Evolutionary conservation across 2,329 filamentous ascomycete genomes (phyloP).

Genomic region (Calonectria honghensis): DNA sequence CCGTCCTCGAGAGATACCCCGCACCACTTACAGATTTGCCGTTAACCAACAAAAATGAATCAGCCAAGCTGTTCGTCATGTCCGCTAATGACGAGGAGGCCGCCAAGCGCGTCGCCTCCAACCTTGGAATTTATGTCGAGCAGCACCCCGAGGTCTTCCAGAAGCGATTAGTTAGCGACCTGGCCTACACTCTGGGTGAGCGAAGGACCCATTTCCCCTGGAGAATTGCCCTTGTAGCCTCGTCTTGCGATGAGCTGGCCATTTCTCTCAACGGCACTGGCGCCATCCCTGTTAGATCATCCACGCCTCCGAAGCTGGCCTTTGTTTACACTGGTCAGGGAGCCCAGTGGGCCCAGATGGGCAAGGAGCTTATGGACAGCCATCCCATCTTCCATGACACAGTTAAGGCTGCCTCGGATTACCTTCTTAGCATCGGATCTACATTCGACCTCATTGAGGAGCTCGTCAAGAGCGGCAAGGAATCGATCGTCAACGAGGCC

Average conservation of each 20-base stretch:
- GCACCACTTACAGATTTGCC: constrained; percentile 31
- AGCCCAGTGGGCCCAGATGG: constrained; percentile 63
- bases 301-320: constrained; percentile 49
- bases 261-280: constrained; percentile 63
- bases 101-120: constrained; percentile 55
- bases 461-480: constrained; percentile 59
- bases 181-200: constrained; percentile 69
- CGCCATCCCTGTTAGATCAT: constrained; percentile 42
- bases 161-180: constrained; percentile 65
- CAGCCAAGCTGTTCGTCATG: constrained; percentile 65
- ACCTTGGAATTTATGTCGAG: constrained; percentile 63
- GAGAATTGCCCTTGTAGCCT: constrained; percentile 65
- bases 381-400: constrained; percentile 61
- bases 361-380: constrained; percentile 59
- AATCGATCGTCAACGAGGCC: constrained; percentile 60
- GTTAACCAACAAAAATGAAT: constrained; percentile 41
- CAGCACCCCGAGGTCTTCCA: constrained; percentile 65
- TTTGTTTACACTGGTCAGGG: constrained; percentile 65
- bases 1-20: constrained; percentile 58
- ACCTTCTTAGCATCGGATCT: constrained; percentile 59
- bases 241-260: constrained; percentile 66
- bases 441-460: constrained; percentile 63
- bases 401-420: constrained; percentile 58
- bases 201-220: constrained; percentile 66
- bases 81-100: constrained; percentile 63